Conservation (phyloP, 768 basidiomycete species). For the Lactarius tabidus region DNA sequence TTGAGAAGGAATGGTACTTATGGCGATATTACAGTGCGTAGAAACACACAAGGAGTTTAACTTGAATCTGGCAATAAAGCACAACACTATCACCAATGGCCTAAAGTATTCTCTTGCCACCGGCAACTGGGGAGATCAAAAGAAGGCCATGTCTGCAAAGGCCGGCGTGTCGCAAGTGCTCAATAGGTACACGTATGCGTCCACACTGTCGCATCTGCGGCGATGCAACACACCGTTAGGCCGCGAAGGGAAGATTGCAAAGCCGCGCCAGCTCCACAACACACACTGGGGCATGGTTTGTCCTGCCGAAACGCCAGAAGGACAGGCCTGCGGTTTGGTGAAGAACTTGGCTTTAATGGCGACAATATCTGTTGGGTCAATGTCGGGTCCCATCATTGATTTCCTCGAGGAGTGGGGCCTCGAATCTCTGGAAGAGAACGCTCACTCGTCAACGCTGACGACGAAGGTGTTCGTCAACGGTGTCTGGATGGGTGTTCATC, state of each 20-base stretch:
- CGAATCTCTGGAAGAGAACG: conserved; percentile 92
- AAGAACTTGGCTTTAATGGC: conserved; percentile 98
- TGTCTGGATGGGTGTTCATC: conserved; percentile 99
- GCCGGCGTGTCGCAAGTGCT: conserved; percentile 98
- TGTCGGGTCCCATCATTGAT: conserved; percentile 93
- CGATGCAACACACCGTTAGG: conserved; percentile 98
- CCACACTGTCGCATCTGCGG: conserved; percentile 95
- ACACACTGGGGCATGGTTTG: conserved; percentile 99
- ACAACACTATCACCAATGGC: conserved; percentile 96
- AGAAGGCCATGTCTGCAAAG: conserved; percentile 96
- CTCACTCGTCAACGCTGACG: conserved; percentile 72
- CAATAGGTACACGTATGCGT: conserved; percentile 98
- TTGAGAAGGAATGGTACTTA: conserved; percentile 7
- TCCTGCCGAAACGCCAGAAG: conserved; percentile 98
- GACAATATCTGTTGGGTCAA: conserved; percentile 95
- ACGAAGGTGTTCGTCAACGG: conserved; percentile 99
- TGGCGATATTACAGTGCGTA: conserved; percentile 63
- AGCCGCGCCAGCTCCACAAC: conserved; percentile 97
- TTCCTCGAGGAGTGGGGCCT: conserved; percentile 99
- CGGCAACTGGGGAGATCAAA: conserved; percentile 99
- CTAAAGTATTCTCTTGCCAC: conserved; percentile 97
- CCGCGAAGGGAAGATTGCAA: conserved; percentile 98
- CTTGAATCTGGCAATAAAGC: conserved; percentile 86
- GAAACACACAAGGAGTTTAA: conserved; percentile 96
- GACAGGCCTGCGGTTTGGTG: conserved; percentile 98